Percentiles rank a stretch among this genome's conserved stretches.
Conservation (phyloP, 148 eudicot species). For the Selenicereus undatus region DNA sequence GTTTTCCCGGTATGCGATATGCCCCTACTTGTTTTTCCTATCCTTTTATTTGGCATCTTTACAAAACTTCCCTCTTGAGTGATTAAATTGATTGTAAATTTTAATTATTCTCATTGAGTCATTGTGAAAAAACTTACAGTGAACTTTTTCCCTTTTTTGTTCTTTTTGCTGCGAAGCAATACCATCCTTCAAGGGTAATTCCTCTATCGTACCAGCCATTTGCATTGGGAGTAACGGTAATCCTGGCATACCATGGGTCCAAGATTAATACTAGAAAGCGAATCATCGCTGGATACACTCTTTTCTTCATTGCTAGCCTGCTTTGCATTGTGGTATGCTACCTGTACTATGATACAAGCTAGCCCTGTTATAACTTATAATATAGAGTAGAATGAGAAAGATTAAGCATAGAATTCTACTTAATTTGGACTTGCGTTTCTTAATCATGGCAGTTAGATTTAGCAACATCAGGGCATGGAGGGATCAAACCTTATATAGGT, state of each 20-base stretch:
- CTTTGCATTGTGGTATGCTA: conserved; percentile 31
- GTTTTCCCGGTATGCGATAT: conserved; percentile 45
- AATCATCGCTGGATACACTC: conserved; percentile 48
- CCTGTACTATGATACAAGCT: not conserved
- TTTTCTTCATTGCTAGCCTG: conserved; percentile 38
- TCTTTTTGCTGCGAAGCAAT: conserved; percentile 27
- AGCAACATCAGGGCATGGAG: conserved; percentile 57
- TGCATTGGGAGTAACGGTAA: conserved; percentile 44
- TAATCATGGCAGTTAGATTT: conserved; percentile 49
- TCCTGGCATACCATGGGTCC: conserved; percentile 50
- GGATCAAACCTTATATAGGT: conserved; percentile 44
- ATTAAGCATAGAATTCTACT: too few species aligned
- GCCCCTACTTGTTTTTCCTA: too few species aligned
- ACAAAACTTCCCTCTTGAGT: not conserved
- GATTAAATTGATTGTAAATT: too few species aligned
- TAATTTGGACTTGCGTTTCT: not conserved
- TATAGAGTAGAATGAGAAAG: too few species aligned
- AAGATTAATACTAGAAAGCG: conserved; percentile 52
- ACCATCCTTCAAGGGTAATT: conserved; percentile 75
- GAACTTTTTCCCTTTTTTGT: not conserved
- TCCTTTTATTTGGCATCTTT: not conserved
- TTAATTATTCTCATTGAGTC: too few species aligned
- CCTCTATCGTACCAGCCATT: conserved; percentile 70
- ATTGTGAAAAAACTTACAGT: too few species aligned
- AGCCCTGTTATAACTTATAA: too few species aligned